phyloP scores from a whole-genome alignment of 2,329 filamentous ascomycete species.

The Zopfia rhizophila region DNA sequence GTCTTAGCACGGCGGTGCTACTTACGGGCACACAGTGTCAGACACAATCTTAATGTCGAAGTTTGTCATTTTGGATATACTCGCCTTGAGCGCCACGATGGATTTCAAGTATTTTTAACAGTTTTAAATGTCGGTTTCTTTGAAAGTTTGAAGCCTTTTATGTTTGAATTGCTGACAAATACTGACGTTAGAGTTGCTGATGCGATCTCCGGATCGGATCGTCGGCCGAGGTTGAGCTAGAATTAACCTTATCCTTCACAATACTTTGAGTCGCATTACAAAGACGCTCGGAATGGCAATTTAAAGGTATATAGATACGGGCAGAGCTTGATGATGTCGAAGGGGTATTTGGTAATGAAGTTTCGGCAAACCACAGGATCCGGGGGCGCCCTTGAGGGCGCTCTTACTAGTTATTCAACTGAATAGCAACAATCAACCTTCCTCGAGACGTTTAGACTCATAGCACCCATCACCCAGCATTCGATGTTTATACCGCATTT shows the following conservation, averaged over 20 bases:
- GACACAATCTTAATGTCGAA: slow-evolving; percentile 81
- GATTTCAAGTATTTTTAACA: slow-evolving; percentile 17
- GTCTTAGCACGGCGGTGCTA: slow-evolving; percentile 11
- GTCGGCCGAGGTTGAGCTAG: not conserved
- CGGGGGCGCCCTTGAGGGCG: no score
- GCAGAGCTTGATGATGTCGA: no score
- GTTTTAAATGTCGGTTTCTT: slow-evolving; percentile 1
- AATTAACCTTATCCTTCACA: not conserved
- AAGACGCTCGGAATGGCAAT: no score
- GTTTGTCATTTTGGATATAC: slow-evolving; percentile 56
- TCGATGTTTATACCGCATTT: no score
- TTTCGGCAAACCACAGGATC: no score
- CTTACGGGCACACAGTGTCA: slow-evolving; percentile 81
- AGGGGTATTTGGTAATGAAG: no score
- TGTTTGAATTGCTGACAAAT: not conserved
- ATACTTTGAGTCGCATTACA: no score
- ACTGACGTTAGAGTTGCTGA: not conserved
- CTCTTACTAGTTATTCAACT: no score
- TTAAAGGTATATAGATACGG: no score
- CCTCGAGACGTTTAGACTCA: no score
- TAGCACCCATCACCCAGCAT: no score
- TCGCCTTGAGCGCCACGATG: slow-evolving; percentile 48
- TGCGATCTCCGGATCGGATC: not conserved
- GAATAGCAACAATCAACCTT: no score
- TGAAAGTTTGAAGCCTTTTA: not conserved